A percentile compares a stretch with the other conserved stretches of the same genome.
Conservation (phyloP, 2,329 filamentous ascomycete species). For the Teratosphaeria epicoccoides region DNA sequence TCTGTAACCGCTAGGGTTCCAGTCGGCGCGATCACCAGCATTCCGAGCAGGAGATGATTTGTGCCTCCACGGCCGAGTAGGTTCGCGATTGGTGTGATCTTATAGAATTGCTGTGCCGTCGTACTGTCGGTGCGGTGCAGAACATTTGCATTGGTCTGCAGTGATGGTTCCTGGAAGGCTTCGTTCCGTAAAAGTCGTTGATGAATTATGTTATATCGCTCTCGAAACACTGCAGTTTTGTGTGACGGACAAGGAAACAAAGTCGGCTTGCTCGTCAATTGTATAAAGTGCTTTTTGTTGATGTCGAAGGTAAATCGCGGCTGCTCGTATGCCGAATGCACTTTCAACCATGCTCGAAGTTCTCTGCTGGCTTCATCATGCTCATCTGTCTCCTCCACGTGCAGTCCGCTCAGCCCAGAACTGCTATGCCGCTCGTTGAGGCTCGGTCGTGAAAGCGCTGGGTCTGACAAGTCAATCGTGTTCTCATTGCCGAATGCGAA, state of each 20-base stretch:
- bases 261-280: slow-evolving; percentile 32
- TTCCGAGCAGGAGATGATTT: slow-evolving; percentile 75
- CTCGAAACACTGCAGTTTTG: slow-evolving; percentile 77
- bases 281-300: slow-evolving; percentile 82
- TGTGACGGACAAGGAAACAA: slow-evolving; percentile 62
- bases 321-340: slow-evolving; percentile 76
- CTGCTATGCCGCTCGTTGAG: slow-evolving; percentile 47
- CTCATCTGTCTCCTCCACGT: slow-evolving; percentile 42
- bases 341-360: slow-evolving; percentile 70
- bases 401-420: slow-evolving; percentile 44
- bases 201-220: slow-evolving; percentile 84
- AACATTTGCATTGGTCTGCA: slow-evolving; percentile 43
- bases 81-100: slow-evolving; percentile 75
- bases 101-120: slow-evolving; percentile 57
- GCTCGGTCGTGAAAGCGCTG: slow-evolving; percentile 20
- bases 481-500: slow-evolving; percentile 46
- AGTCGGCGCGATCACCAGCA: slow-evolving; percentile 69
- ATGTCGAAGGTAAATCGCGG: slow-evolving; percentile 68
- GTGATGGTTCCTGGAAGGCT: slow-evolving; percentile 73
- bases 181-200: slow-evolving; percentile 88
- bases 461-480: slow-evolving; percentile 11
- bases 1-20: slow-evolving; percentile 77
- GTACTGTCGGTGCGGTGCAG: slow-evolving; percentile 50
- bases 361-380: slow-evolving; percentile 53
- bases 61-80: slow-evolving; percentile 68